A percentile compares a stretch with the other conserved stretches of the same genome.
These are phyloP conservation scores for Candida vaughaniae DNA, from an alignment of 805 yeast genomes.

Conservation along the genomic window DNA sequence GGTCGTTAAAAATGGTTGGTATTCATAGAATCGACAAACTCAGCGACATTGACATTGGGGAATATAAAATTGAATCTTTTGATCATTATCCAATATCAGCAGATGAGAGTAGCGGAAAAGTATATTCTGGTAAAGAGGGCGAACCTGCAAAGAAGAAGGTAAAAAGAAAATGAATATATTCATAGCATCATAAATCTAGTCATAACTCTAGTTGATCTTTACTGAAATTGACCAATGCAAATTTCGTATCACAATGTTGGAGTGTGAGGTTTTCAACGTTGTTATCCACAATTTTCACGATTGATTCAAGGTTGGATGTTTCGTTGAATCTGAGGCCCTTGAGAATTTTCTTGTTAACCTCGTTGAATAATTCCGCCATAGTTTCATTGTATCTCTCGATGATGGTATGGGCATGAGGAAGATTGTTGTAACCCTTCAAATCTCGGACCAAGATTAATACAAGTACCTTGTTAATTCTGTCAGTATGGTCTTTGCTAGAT, in stretches of 20 bases:
- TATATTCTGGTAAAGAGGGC: neutral
- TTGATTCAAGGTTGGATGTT: conserved; percentile 30
- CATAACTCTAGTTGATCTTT: conserved; percentile 3
- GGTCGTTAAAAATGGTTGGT: conserved; percentile 35
- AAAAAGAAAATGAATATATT: neutral
- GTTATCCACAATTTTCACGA: conserved; percentile 27
- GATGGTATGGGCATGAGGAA: conserved; percentile 20
- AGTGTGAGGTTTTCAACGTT: conserved; percentile 31
- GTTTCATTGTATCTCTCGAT: conserved; percentile 22
- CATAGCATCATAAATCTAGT: too few species aligned
- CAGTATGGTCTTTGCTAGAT: conserved; percentile 1
- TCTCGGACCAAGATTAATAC: conserved; percentile 23
- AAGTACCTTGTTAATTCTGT: conserved; percentile 20
- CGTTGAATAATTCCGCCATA: conserved; percentile 17
- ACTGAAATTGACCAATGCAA: conserved; percentile 35
- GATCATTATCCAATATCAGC: neutral
- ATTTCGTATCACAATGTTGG: conserved; percentile 30
- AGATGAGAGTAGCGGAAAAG: neutral
- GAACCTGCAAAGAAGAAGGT: neutral
- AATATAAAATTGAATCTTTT: neutral
- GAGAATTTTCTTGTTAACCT: conserved; percentile 27
- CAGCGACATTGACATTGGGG: conserved; percentile 16
- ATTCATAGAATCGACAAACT: conserved; percentile 23
- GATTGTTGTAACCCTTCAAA: conserved; percentile 17
- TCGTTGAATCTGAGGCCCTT: conserved; percentile 21